Evolutionary conservation across 1,139 yeast genomes (phyloP).

Genomic region (Kluyveromyces sp.): DNA sequence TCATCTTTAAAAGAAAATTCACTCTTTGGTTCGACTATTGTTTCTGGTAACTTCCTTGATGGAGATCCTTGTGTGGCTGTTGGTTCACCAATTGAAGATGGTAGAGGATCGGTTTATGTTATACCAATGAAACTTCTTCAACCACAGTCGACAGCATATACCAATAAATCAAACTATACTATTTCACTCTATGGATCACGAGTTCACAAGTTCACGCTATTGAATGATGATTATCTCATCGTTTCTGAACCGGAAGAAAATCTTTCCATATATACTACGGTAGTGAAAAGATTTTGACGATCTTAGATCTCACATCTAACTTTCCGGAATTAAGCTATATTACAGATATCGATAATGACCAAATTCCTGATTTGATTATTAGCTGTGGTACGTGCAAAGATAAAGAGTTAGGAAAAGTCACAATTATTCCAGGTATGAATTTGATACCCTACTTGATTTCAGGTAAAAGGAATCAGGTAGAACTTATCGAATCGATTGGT

Average conservation of each 20-base stretch:
- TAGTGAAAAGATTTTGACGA: slow-evolving; percentile 19
- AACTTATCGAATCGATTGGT: slow-evolving; percentile 10
- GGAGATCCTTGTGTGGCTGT: slow-evolving; percentile 37
- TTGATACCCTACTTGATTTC: slow-evolving; percentile 17
- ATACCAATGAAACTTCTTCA: slow-evolving; percentile 28
- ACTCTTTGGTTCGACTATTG: slow-evolving; percentile 38
- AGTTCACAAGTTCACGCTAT: slow-evolving; percentile 20
- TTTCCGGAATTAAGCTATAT: slow-evolving; percentile 9
- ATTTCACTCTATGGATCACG: slow-evolving; percentile 27
- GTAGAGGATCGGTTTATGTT: slow-evolving; percentile 36
- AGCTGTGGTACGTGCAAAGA: slow-evolving; percentile 38
- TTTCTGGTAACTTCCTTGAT: slow-evolving; percentile 35
- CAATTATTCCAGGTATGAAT: slow-evolving; percentile 32
- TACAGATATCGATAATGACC: slow-evolving; percentile 33
- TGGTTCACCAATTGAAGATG: slow-evolving; percentile 41
- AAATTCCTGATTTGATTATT: slow-evolving; percentile 36
- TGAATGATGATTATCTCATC: slow-evolving; percentile 25
- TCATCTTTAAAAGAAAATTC: slow-evolving; percentile 31
- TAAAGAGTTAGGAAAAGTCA: slow-evolving; percentile 36
- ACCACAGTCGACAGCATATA: not conserved
- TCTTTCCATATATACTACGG: slow-evolving; percentile 18
- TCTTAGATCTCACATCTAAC: slow-evolving; percentile 14
- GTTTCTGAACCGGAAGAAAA: slow-evolving; percentile 34
- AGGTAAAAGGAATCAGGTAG: slow-evolving; percentile 10
- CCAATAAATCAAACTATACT: not conserved